These are phyloP conservation scores for Boletus edulis DNA, from an alignment of 768 basidiomycete genomes.

Conservation along the genomic window DNA sequence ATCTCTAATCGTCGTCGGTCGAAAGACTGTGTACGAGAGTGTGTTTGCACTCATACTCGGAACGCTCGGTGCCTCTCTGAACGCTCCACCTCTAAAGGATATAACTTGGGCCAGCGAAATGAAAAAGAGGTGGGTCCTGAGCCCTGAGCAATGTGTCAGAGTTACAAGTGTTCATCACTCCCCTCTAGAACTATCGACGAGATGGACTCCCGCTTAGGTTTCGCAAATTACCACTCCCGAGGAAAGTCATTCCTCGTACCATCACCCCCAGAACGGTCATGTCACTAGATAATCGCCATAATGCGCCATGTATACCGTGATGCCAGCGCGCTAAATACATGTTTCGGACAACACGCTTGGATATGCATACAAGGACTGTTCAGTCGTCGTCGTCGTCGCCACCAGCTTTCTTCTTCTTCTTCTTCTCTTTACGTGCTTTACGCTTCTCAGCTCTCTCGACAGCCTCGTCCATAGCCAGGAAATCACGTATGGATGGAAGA, in stretches of 20 bases:
- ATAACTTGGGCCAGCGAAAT: constrained; percentile 91
- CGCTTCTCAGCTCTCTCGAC: constrained; percentile 64
- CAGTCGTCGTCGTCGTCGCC: constrained; percentile 34
- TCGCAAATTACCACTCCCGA: constrained; percentile 62
- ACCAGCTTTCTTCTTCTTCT: constrained; percentile 37
- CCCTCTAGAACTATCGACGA: constrained; percentile 65
- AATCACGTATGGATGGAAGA: constrained; percentile 78
- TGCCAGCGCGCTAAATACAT: constrained; percentile 2
- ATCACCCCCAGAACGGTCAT: constrained; percentile 1
- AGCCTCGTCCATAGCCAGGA: constrained; percentile 75
- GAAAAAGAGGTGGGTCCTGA: constrained; percentile 61
- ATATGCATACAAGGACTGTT: constrained; percentile 4
- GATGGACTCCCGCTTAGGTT: constrained; percentile 66
- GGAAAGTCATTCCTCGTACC: constrained; percentile 37
- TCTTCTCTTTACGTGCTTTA: constrained; percentile 74
- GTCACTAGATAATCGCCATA: neutral
- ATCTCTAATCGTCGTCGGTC: neutral
- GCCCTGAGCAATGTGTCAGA: neutral
- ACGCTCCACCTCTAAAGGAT: constrained; percentile 67
- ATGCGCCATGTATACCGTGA: neutral
- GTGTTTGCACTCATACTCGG: constrained; percentile 63
- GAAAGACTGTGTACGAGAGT: constrained; percentile 67
- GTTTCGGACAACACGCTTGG: neutral
- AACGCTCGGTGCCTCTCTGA: constrained; percentile 69
- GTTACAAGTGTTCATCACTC: neutral